Evolutionary conservation across 2,329 filamentous ascomycete genomes (phyloP), one percentile per base, ranked within the genome.

Genomic region (Botrytis deweyae): DNA sequence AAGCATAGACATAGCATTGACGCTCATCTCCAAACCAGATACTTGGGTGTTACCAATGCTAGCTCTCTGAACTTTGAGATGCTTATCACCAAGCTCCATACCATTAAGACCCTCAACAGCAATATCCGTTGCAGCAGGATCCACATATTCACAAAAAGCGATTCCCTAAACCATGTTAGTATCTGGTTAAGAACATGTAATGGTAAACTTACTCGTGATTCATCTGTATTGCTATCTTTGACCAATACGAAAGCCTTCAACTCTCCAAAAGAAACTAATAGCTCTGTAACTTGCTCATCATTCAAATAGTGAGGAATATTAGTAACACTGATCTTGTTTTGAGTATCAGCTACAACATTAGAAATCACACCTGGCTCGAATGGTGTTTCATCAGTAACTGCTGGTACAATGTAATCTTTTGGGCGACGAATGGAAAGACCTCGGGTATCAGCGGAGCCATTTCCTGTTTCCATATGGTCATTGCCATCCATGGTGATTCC

Each of bases 1-100:
- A 79, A 99, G 92, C 89, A 98, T 94, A 69, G 95, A 97, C 91
- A 99, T 98, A 76, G 96, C 96, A 78, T 96, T 97, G 76, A 99
- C 95, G 72, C 95, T 94, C 88, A 98, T 97, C 80, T 99, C 96
- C 59, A 97, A 88, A 76, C 94, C 94, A 65, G 93, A 88, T 36
- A 94, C 94, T 82, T 99, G 96, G n/a, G 94, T 95, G 75, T 94
- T 91, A 78, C 96, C 96, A 77, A 98, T 93, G 82, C 95, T 97
- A 44, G 96, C 97, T 80, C 95, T 93, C 77, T 89, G 87, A 52
- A 98, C 94, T 84, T 92, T 95, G 72, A 99, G 88, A 79, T 91
- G 90, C 79, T 92, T 92, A 76, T 97, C 95, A 59, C 93, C 95
- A 22, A 99, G 89, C 77, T 96, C 93, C 91, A 99, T 97, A 49